Evolutionary conservation across 768 basidiomycete species (phyloP), one percentile per base, ranked within the genome.

Genomic region (Floccularia luteovirens): DNA sequence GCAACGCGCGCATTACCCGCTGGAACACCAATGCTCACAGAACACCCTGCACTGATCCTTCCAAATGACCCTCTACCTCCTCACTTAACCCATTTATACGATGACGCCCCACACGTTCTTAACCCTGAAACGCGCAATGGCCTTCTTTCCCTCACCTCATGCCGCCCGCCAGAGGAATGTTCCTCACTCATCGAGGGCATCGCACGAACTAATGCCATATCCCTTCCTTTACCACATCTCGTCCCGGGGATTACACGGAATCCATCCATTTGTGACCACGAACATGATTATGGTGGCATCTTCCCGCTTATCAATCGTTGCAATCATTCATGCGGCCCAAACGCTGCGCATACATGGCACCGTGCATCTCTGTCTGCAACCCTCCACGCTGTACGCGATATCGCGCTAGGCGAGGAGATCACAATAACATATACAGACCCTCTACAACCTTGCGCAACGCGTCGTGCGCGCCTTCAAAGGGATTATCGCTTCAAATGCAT

Each of bases 261-360:
- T 11, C 20, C 37, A 3, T n/a, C n/a, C n/a, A n/a, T n/a, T n/a
- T n/a, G n/a, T n/a, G n/a, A n/a, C n/a, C 45, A 53, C 3, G 48
- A 48, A 13, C 43, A 41, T 36, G 58, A 66, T 27, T 70, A 72
- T 36, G 69, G 70, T 8, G 70, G 59, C 3, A 58, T 66, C 0
- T 72, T 67, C 47, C 57, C 64, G 8, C 53, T 56, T 23, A 60
- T 70, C 22, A 66, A 66, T 46, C 58, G 70, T 10, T 56, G 56
- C 24, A 74, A 74, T 43, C 72, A 74, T 38, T 68, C 64, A 66
- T 74, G 72, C 42, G 64, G 64, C 14, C 66, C 69, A 4, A 70
- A 71, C 45, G 66, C 64, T 2, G 60, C 60, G 8, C 49, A 66
- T 20, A 66, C 61, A 46, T 74, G 70, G 68, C 58, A 69, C 39